Percentiles rank a stretch among this genome's conserved stretches.
Conservation (phyloP, 129 eudicot genomes). For the Tagetes patula region DNA sequence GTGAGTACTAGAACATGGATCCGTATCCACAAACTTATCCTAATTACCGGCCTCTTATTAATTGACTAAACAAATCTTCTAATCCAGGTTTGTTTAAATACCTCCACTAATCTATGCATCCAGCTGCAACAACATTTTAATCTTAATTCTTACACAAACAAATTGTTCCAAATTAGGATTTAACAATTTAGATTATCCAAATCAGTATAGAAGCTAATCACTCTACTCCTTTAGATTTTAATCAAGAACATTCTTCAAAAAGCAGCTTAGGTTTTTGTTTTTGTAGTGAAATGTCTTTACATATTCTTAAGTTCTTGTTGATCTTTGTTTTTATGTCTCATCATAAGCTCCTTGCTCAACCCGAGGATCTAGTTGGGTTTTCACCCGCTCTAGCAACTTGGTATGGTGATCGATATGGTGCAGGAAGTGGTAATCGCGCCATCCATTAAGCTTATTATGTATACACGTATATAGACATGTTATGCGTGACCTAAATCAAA, state of each 20-base stretch:
- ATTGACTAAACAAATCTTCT: slow-evolving; percentile 38
- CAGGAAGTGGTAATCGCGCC: slow-evolving; percentile 44
- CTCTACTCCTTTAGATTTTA: neutral
- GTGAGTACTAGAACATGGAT: slow-evolving; percentile 22
- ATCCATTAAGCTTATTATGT: neutral
- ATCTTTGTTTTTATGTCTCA: slow-evolving; percentile 25
- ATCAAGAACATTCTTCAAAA: neutral
- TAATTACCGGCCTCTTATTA: slow-evolving; percentile 26
- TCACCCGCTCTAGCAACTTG: slow-evolving; percentile 48
- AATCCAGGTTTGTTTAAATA: slow-evolving; percentile 9
- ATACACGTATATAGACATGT: neutral
- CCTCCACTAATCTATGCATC: slow-evolving; percentile 13
- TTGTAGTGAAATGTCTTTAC: slow-evolving; percentile 19
- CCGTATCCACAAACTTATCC: slow-evolving; percentile 32
- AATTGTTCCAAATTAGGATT: neutral
- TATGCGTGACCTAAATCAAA: neutral
- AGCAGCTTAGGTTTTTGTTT: neutral
- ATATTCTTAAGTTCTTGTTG: neutral
- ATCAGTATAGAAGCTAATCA: neutral
- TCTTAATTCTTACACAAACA: slow-evolving; percentile 14
- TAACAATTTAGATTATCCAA: neutral
- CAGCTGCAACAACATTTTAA: neutral
- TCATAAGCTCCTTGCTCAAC: slow-evolving; percentile 4
- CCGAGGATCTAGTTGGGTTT: slow-evolving; percentile 23
- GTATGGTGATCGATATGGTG: slow-evolving; percentile 40